Evolutionary conservation across 169 alveolate species (phyloP).

Genomic region (Eimeria sp.): DNA sequence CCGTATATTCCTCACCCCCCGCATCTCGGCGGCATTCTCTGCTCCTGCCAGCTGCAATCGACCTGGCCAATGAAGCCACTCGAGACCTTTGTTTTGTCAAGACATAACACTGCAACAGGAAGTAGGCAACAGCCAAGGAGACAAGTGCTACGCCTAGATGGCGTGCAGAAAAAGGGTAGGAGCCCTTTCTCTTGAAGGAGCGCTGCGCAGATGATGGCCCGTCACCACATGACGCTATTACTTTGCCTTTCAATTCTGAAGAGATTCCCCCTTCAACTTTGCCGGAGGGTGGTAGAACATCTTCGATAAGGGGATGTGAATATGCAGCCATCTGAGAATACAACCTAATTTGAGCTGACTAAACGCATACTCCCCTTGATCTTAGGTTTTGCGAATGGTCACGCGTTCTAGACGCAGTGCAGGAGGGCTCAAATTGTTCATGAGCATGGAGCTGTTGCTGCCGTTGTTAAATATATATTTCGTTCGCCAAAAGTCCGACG

Average conservation of each 20-base stretch:
- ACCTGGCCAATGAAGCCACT: neutral
- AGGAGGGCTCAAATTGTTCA: neutral
- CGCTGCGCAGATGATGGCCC: neutral
- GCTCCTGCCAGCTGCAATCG: neutral
- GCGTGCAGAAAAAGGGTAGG: neutral
- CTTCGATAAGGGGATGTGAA: neutral
- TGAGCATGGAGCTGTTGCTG: neutral
- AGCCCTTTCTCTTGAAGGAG: neutral
- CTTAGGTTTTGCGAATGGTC: neutral
- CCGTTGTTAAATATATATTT: neutral
- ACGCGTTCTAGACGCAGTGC: neutral
- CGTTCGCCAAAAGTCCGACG: neutral
- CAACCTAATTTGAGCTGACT: neutral
- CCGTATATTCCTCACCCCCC: neutral
- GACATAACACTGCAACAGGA: neutral
- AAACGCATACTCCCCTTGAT: neutral
- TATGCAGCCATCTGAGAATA: neutral
- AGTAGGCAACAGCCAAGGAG: neutral
- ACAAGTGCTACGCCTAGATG: neutral
- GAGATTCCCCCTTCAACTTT: neutral
- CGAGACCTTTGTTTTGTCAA: neutral
- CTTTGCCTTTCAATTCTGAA: neutral
- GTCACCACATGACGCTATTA: no score
- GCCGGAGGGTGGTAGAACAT: neutral
- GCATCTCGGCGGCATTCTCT: neutral